A percentile compares a stretch with the other conserved stretches of the same genome.
Conservation (phyloP, 2,329 filamentous ascomycete genomes). For the Aspergillus japonicus region DNA sequence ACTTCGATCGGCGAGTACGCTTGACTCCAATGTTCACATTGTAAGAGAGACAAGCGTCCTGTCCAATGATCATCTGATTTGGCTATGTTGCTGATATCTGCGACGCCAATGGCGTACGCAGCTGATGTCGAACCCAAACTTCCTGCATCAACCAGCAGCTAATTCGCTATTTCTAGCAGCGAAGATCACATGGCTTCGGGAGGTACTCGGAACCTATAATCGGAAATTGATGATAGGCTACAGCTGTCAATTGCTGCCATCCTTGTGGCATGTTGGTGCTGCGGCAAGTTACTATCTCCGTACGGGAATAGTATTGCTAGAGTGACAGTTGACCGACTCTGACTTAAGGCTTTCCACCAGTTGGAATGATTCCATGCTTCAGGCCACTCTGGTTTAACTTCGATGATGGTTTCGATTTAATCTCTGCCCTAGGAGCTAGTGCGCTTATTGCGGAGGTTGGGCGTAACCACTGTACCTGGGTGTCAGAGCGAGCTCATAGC, state of each 20-base stretch:
- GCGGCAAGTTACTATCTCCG: background rate
- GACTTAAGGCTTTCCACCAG: conserved; percentile 12
- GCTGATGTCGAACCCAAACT: background rate
- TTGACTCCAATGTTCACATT: background rate
- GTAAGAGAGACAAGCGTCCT: background rate
- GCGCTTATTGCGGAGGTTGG: conserved; percentile 9
- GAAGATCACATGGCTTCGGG: conserved; percentile 5
- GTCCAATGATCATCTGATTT: background rate
- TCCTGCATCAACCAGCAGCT: background rate
- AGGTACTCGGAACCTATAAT: background rate
- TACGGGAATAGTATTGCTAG: background rate
- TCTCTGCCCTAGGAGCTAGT: background rate
- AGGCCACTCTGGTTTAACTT: conserved; percentile 10
- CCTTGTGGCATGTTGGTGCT: background rate
- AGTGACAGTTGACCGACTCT: conserved; percentile 4
- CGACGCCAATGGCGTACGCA: conserved; percentile 3
- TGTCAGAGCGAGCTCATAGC: conserved; percentile 2
- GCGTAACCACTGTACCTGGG: conserved; percentile 2
- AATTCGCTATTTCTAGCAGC: background rate
- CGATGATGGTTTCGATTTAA: background rate
- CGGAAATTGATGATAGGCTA: background rate
- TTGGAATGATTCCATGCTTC: conserved; percentile 15
- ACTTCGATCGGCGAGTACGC: background rate
- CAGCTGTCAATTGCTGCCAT: background rate
- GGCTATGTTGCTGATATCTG: background rate